These are phyloP conservation scores for Aphanoascus verrucosus DNA, from an alignment of 2,329 filamentous ascomycete genomes.

Conservation along the genomic window DNA sequence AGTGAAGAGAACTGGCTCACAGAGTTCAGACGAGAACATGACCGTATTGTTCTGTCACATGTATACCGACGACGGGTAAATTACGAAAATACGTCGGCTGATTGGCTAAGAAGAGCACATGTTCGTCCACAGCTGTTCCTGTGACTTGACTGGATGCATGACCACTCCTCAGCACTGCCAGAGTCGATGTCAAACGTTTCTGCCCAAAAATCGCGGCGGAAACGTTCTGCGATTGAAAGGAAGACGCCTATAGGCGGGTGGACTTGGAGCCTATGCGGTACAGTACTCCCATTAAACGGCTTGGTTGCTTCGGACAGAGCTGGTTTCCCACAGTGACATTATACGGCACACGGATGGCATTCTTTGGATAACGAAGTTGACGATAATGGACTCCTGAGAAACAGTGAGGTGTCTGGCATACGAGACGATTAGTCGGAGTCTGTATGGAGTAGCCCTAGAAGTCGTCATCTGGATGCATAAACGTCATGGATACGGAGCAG, in stretches of 20 bases:
- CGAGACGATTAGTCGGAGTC: too few species aligned
- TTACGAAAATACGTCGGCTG: not conserved
- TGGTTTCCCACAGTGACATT: too few species aligned
- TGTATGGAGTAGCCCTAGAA: too few species aligned
- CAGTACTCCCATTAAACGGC: not conserved
- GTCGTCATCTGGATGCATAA: too few species aligned
- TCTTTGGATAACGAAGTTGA: too few species aligned
- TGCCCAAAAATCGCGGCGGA: conserved; percentile 2
- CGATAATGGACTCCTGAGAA: too few species aligned
- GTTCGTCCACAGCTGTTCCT: not conserved
- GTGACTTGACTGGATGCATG: conserved; percentile 8
- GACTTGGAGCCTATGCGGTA: not conserved
- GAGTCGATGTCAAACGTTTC: not conserved
- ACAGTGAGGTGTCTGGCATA: too few species aligned
- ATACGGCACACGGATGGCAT: too few species aligned
- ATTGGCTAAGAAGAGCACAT: not conserved
- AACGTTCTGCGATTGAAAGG: not conserved
- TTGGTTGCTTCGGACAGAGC: too few species aligned
- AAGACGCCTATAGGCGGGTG: not conserved
- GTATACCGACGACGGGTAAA: not conserved
- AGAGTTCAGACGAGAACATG: not conserved
- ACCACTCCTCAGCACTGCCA: not conserved
- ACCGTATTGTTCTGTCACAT: not conserved
- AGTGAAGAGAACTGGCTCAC: not conserved
- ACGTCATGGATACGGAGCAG: too few species aligned